These are phyloP conservation scores for Kurtzmaniella natalensis DNA, from an alignment of 1,139 yeast species.

Conservation along the genomic window DNA sequence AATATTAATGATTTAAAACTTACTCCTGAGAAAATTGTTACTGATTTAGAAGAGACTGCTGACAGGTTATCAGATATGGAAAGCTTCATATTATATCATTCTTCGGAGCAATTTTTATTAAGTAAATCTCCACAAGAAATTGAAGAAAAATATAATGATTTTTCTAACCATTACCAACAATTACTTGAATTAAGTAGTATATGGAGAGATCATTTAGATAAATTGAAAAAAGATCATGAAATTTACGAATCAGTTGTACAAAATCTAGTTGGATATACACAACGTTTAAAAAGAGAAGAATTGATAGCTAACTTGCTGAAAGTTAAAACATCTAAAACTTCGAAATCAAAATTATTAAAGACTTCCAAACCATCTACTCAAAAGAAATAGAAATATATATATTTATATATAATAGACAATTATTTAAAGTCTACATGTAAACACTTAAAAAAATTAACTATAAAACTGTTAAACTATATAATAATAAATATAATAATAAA, in stretches of 20 bases:
- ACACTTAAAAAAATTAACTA: no score
- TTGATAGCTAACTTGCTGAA: slow-evolving; percentile 35
- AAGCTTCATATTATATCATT: slow-evolving; percentile 32
- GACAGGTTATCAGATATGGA: slow-evolving; percentile 29
- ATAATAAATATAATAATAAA: no score
- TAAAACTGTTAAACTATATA: no score
- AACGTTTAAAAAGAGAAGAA: slow-evolving; percentile 49
- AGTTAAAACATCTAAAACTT: no score
- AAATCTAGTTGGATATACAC: slow-evolving; percentile 67
- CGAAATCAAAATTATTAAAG: no score
- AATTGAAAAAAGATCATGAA: slow-evolving; percentile 49
- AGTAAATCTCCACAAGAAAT: slow-evolving; percentile 13
- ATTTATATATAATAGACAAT: no score
- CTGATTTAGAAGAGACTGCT: slow-evolving; percentile 18
- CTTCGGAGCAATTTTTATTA: slow-evolving; percentile 21
- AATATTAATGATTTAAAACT: slow-evolving; percentile 20
- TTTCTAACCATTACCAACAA: slow-evolving; percentile 22
- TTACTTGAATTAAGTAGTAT: slow-evolving; percentile 37
- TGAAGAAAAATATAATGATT: slow-evolving; percentile 26
- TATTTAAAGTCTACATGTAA: no score
- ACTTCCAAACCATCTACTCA: no score
- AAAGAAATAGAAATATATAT: no score
- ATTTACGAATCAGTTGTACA: slow-evolving; percentile 70
- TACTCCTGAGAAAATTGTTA: slow-evolving; percentile 15
- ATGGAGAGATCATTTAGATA: slow-evolving; percentile 45